Percentiles rank a stretch among this genome's conserved stretches.
These are phyloP conservation scores for Colletotrichum australisinense DNA, from an alignment of 2,329 filamentous ascomycete genomes.

Conservation along the genomic window DNA sequence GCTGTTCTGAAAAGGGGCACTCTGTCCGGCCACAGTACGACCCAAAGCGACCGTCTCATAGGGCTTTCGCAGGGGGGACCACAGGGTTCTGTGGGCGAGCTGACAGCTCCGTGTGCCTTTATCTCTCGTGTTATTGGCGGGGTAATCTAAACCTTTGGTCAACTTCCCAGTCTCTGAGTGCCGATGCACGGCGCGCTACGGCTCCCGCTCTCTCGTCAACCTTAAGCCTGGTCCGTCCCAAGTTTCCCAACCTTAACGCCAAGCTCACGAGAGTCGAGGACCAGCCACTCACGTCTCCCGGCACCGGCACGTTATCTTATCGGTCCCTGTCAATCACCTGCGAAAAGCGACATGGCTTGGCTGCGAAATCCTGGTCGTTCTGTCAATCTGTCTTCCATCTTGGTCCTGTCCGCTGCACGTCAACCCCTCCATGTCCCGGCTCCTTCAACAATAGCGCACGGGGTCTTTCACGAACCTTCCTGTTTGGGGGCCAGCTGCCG, in stretches of 20 bases:
- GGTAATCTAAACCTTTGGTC: slow-evolving; percentile 12
- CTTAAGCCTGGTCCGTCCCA: neutral
- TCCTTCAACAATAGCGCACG: slow-evolving; percentile 15
- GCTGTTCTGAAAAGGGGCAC: slow-evolving; percentile 24
- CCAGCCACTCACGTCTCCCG: slow-evolving; percentile 31
- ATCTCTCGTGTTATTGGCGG: slow-evolving; percentile 29
- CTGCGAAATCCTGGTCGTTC: too few species aligned
- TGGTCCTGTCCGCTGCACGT: slow-evolving; percentile 29
- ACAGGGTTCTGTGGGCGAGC: slow-evolving; percentile 24
- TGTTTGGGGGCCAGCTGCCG: slow-evolving; percentile 28
- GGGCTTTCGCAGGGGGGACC: slow-evolving; percentile 26
- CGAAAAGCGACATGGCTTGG: neutral
- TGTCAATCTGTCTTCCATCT: neutral
- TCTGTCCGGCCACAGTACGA: slow-evolving; percentile 13
- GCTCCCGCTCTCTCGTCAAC: neutral
- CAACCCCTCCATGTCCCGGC: slow-evolving; percentile 14
- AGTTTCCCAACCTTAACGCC: neutral
- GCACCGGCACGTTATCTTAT: slow-evolving; percentile 36
- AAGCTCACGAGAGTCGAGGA: neutral
- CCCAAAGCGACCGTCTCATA: slow-evolving; percentile 20
- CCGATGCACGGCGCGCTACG: slow-evolving; percentile 24
- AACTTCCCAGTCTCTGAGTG: slow-evolving; percentile 3
- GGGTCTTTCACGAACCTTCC: slow-evolving; percentile 28
- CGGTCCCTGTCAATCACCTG: slow-evolving; percentile 31
- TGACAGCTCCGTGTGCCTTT: slow-evolving; percentile 23